Percentiles rank a stretch among this genome's conserved stretches.
Evolutionary conservation across 179 eudicot species (phyloP).

Genomic region (Spinacia oleracea): DNA sequence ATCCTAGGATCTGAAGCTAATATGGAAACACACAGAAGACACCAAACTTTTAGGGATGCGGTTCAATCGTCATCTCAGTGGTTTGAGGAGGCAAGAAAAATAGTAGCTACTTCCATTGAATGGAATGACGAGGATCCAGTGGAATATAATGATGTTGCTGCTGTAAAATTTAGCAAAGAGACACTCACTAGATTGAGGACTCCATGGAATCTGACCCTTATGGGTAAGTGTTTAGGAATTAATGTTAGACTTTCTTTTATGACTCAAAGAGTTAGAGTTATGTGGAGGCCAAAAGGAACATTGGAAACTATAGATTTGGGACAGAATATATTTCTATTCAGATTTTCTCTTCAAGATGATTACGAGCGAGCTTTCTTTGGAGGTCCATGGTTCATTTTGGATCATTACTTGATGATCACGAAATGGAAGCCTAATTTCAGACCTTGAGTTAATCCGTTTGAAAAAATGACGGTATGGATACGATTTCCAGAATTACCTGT

Average conservation of each 20-base stretch:
- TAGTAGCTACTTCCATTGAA: too few relatives aligned
- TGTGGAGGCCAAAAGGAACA: neutral
- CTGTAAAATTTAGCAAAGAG: too few relatives aligned
- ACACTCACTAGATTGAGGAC: too few relatives aligned
- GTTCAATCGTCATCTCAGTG: too few relatives aligned
- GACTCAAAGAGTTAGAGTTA: neutral
- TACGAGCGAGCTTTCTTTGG: neutral
- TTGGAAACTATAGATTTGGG: neutral
- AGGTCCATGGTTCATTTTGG: neutral
- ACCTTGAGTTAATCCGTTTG: neutral
- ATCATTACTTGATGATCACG: neutral
- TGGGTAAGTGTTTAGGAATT: neutral
- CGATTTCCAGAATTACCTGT: too few relatives aligned
- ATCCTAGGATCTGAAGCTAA: too few relatives aligned
- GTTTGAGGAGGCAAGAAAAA: too few relatives aligned
- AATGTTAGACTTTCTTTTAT: neutral
- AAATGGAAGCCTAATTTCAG: neutral
- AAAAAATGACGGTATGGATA: neutral
- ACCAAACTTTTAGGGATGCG: too few relatives aligned
- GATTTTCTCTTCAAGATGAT: neutral
- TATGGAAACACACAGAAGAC: too few relatives aligned
- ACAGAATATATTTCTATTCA: too few relatives aligned
- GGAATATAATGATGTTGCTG: too few relatives aligned
- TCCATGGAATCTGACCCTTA: neutral
- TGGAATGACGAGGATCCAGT: too few relatives aligned